A percentile compares a stretch with the other conserved stretches of the same genome.
Conservation (phyloP, 75 land plant genomes). For the Ceratopteris richardii region DNA sequence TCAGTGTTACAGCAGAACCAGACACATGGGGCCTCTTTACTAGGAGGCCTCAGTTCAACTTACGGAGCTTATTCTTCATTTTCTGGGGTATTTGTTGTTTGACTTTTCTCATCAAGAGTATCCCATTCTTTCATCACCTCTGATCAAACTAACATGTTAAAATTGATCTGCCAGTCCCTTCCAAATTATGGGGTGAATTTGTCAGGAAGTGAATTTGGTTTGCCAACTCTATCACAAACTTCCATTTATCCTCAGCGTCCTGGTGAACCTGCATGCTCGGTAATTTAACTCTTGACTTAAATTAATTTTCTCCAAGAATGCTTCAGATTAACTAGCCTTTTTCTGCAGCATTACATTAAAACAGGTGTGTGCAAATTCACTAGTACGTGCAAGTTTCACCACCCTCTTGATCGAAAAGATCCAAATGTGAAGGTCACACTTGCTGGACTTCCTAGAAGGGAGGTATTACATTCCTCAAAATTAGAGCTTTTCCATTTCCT, state of each 20-base stretch:
- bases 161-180: neutral
- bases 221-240: neutral
- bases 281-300: slow-evolving; percentile 7
- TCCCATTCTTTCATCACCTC: neutral
- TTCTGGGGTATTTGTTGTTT: too few species aligned
- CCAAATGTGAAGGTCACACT: slow-evolving; percentile 62
- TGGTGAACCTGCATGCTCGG: slow-evolving; percentile 55
- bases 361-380: slow-evolving; percentile 67
- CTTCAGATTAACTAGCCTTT: neutral
- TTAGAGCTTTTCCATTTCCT: too few species aligned
- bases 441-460: slow-evolving; percentile 89
- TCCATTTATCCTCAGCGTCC: slow-evolving; percentile 51
- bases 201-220: neutral
- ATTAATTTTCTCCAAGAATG: too few species aligned
- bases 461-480: slow-evolving; percentile 59
- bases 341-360: slow-evolving; percentile 41
- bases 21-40: neutral
- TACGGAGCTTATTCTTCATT: neutral
- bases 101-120: too few species aligned
- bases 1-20: too few species aligned
- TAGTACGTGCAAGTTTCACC: slow-evolving; percentile 66
- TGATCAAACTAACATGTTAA: neutral
- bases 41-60: neutral
- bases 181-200: neutral
- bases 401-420: slow-evolving; percentile 44